A percentile compares a stretch with the other conserved stretches of the same genome.
These are phyloP conservation scores for Achaetomium macrosporum DNA, from an alignment of 2,329 filamentous ascomycete species.

Conservation along the genomic window DNA sequence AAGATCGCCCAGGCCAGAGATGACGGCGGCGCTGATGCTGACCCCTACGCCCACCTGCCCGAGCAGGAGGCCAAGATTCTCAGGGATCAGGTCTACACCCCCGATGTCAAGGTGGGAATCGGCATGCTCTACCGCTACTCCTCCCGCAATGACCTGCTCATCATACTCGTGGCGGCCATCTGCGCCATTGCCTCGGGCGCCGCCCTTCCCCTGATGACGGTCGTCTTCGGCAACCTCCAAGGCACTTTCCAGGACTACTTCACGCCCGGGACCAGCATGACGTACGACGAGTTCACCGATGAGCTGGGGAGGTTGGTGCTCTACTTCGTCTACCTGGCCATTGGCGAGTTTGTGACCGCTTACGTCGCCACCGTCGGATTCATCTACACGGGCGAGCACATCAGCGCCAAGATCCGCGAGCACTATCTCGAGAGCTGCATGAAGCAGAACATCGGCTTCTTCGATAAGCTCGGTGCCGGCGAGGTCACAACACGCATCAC, in stretches of 20 bases:
- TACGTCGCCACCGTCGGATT: constrained; percentile 83
- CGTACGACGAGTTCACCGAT: constrained; percentile 51
- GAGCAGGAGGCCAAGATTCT: constrained; percentile 57
- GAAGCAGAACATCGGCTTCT: constrained; percentile 85
- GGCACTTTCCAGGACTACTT: constrained; percentile 64
- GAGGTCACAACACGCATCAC: constrained; percentile 95
- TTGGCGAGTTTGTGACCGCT: constrained; percentile 70
- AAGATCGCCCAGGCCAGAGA: constrained; percentile 16
- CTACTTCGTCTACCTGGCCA: constrained; percentile 80
- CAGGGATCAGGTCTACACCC: constrained; percentile 61
- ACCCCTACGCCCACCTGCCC: constrained; percentile 23
- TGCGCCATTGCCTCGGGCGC: constrained; percentile 67
- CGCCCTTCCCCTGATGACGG: constrained; percentile 72
- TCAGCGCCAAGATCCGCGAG: constrained; percentile 71
- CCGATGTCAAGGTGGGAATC: constrained; percentile 58
- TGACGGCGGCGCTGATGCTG: constrained; percentile 18
- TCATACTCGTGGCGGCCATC: constrained; percentile 56
- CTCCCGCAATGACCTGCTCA: constrained; percentile 56
- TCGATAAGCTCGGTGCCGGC: constrained; percentile 86
- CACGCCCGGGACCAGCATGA: constrained; percentile 37
- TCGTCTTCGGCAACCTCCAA: constrained; percentile 73
- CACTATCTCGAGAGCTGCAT: constrained; percentile 80
- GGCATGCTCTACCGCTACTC: constrained; percentile 65
- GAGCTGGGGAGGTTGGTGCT: constrained; percentile 60
- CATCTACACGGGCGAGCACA: constrained; percentile 79